Evolutionary conservation across 2,329 filamentous ascomycete genomes (phyloP), one percentile per base, ranked within the genome.

Genomic region (Colletotrichum limetticola): DNA sequence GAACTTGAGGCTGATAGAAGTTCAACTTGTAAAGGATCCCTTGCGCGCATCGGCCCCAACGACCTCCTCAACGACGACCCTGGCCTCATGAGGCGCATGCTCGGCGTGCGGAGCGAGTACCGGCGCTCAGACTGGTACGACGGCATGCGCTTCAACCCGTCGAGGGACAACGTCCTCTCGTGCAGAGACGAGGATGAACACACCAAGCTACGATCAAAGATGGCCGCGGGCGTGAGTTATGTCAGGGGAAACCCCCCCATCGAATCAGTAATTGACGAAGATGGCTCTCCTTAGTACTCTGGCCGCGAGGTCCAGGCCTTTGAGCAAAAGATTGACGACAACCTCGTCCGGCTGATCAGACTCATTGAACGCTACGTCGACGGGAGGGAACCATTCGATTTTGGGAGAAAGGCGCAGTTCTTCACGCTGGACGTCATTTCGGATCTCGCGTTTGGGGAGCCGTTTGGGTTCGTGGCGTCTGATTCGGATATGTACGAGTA

Each of bases 371-470:
- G 72, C 26, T 86, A 86, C 59, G 74, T 81, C 14, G 56, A 32
- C 24, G 70, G 66, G 8, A 84, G 82, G 66, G 85, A 86, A 60
- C 76, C 83, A 19, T 80, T 87, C 76, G 87, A 90, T 69, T 77
- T 89, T 24, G 85, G 84, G 3, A 79, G 80, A 6, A 85, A 86
- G 37, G 82, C 84, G 2, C 86, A 88, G 55, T 89, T 83, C 79
- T 86, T 89, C 53, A 88, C 87, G 0, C 77, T 90, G 0, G 89
- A 90, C 71, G 85, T 89, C 30, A 87, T 90, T 57, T 87, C 85
- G 14, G 83, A 85, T 19, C 73, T 90, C 12, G 86, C 86, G 1
- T 86, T 89, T 55, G 87, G 86, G 8, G 77, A 84, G 37, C 79
- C 83, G 0, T 87, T 88, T 72, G 86, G 86, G 16, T 86, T 84